Base-by-base conservation (phyloP, 1,139 yeast genomes). In the Lipomyces yarrowii region DNA sequence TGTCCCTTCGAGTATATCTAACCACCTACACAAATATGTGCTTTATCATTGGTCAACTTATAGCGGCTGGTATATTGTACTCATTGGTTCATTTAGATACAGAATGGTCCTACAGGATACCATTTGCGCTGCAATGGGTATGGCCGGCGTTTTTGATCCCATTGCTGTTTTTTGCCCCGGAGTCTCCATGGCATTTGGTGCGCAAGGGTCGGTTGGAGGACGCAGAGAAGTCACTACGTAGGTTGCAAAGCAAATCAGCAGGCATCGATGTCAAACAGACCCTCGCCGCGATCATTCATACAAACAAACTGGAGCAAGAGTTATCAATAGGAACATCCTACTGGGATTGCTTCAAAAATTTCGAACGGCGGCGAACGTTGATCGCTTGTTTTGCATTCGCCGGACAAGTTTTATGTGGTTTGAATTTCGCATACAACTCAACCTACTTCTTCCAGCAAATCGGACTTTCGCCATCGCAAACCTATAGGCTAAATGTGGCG, bases 81-180 rank as follows among this genome's bases (percentile, higher is more conserved):
- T 83, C 80, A 4, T 69, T 75, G 56, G 65, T 74, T 8, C 64
- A 66, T 46, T 69, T 73, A 33, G 69, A 70, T 2, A 71, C 72
- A 60, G 70, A 74, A 26, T 71, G 77, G 74, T 76, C 82, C 1
- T 82, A 81, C 74, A 74, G 78, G 59, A 75, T 83, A 37, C 86
- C 87, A 1, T 84, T 81, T 73, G 86, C 84, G 0, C 63, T 84
- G 32, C 89, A 86, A 74, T 87, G 90, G 89, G 73, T 82, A 11
- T 87, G 89, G 89, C 88, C 88, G 1, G 70, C 84, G 63, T 86
- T 85, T 21, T 79, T 86, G 73, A 79, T 85, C 61, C 72, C 76
- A 58, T 86, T 84, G 69, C 79, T 84, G 76, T 72, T 77, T 64
- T 74, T 67, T 52, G 68, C 69, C 11, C 70, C 70, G 18, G 70